Base-by-base conservation (phyloP, 495 filamentous ascomycete species). In the Apodospora peruviana region DNA sequence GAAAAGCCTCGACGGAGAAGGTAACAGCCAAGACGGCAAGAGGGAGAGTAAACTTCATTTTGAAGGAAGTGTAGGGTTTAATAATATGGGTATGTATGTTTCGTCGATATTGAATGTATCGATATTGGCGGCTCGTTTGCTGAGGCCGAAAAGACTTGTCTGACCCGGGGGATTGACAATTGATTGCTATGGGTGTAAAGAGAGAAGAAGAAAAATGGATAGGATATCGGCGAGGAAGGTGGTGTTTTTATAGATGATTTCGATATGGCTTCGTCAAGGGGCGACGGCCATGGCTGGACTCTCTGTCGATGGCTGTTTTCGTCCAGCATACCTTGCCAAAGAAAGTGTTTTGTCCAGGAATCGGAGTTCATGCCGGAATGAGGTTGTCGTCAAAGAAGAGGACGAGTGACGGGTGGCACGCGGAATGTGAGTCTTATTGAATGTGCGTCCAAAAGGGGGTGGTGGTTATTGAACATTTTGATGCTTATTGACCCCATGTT, bases 11-110 rank as follows among this genome's bases (percentile, higher is more conserved):
- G 36, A 38, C 9, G 36, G 16, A 5, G 10, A 18, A 5, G 36
- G 36, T 17, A n/a, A 38, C n/a, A n/a, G n/a, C 9, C 38, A 72
- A 47, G 58, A 67, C 18, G 56, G 52, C 45, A 44, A 72, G 9
- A 50, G 63, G 52, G 48, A 56, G 47, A 23, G 65, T 51, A 46
- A 63, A 59, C 62, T 71, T 69, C 70, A 73, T 73, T 45, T 19
- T 71, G 57, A 42, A 24, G 27, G 43, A 17, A 27, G 32, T 9
- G 5, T 5, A 25, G 14, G 9, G 23, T 16, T 17, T 20, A 16
- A 24, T 7, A 10, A 20, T 14, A 16, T 34, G 21, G 41, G 24
- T 40, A 40, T 12, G 34, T 7, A 20, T 46, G 24, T 24, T 19
- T 40, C 23, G 29, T 45, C 12, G 29, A 50, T 47, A 36, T 50